Base-by-base conservation (phyloP, 2,329 filamentous ascomycete species). In the Hypoxylon sp. region DNA sequence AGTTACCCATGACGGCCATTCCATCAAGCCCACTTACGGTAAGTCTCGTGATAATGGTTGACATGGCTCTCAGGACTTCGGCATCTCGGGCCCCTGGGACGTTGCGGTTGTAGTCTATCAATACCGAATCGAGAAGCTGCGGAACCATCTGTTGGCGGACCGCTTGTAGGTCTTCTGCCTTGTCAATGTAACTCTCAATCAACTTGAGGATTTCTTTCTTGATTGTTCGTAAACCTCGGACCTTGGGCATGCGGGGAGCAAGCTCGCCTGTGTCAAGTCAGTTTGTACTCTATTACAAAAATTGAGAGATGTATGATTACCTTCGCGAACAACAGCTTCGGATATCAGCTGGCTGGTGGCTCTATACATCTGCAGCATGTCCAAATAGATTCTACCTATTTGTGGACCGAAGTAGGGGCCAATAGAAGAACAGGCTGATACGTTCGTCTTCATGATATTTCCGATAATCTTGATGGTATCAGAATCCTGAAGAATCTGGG, bases 381-480 rank as follows among this genome's bases (percentile, higher is more conserved):
- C 95, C 70, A 96, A 89, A 78, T 98, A 99, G 71, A 99, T 98
- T 59, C 93, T 91, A 41, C 94, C 95, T 71, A 99, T 97, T 77
- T 99, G 95, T 11, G 95, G 94, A 75, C 97, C 97, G 79, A 99
- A 99, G 80, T 98, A 99, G 54, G 92, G 89, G 32, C 96, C 95
- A 61, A 99, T 95, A 0, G 95, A 98, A 34, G 92, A 92, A 78
- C 95, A 99, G 34, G 95, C 95, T n/a, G 96, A 94, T 4, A 99
- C 95, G 73, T 99, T 99, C 0, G 95, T 99, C 86, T 99, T 99
- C 95, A 99, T 99, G 76, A 99, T 97, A 80, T 99, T 99, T 70
- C 95, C 95, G 67, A 99, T 94, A 70, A 99, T 90, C 83, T 99
- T 99, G 82, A 99, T 98, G 0, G 94, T 97, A 71, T 99, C 94